Percentiles rank a stretch among this genome's conserved stretches.
phyloP scores from a whole-genome alignment of 257 asterid species.

The Capsicum chinense region DNA sequence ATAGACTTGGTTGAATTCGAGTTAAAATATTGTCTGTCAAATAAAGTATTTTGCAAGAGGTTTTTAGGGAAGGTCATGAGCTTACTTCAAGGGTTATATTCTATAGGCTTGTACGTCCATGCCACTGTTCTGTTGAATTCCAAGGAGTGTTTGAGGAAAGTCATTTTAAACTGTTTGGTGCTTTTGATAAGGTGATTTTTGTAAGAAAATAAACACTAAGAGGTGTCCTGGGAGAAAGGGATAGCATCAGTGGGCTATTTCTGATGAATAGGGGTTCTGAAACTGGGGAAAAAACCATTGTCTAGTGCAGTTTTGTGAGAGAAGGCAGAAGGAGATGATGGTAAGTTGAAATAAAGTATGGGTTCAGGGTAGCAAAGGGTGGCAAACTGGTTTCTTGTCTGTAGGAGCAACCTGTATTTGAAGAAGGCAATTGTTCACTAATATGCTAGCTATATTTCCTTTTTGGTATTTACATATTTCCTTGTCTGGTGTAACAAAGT shows the following conservation, averaged over 20 bases:
- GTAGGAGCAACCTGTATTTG: not conserved
- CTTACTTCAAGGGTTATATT: not conserved
- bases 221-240: not conserved
- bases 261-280: not conserved
- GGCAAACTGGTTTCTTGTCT: not conserved
- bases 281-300: not conserved
- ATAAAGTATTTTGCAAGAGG: not conserved
- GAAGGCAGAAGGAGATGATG: not conserved
- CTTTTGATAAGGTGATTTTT: not conserved
- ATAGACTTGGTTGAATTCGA: not conserved
- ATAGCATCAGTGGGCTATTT: not conserved
- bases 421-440: not conserved
- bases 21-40: not conserved
- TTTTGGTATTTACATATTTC: not conserved
- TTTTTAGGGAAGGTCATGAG: conserved; percentile 2
- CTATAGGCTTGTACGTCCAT: not conserved
- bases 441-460: not conserved
- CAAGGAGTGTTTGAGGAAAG: not conserved
- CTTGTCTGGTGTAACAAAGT: not conserved
- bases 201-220: not conserved
- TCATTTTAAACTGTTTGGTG: not conserved
- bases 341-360: not conserved
- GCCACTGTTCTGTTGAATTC: not conserved
- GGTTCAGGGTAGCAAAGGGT: not conserved
- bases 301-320: not conserved